Evolutionary conservation across 2,329 filamentous ascomycete species (phyloP), one percentile per base, ranked within the genome.

Genomic region (Fusarium ambrosium): DNA sequence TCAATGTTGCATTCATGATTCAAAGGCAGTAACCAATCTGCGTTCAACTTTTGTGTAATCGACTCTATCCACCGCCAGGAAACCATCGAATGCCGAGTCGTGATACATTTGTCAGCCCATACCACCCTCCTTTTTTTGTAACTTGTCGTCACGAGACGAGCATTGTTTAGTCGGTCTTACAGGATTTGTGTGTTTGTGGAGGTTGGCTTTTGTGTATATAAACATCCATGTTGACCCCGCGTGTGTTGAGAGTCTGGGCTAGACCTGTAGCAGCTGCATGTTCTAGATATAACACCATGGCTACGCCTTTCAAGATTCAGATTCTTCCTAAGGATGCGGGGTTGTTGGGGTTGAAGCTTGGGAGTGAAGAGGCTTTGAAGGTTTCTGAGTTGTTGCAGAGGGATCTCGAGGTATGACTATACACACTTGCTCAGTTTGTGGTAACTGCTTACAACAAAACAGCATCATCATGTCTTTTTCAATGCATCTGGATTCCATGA

Each of bases 401-500:
- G 67, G 95, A 98, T 79, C 88, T 97, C 73, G 89, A 91, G 84
- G 85, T 88, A 76, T 36, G 79, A 4, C 4, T n/a, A 24, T 18
- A 18, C 6, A 10, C 32, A 14, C 32, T 9, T 22, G 36, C 10
- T 58, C 24, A 11, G 22, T 29, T 55, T 4, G 14, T 59, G 20
- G 14, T 8, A 32, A 16, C 32, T 32, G 2, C 69, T 78, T 37
- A 74, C 37, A 24, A 16, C 22, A 4, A 29, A 43, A 11, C 8
- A 66, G 82, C 77, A 76, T 18, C 90, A 95, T 77, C 93, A 97
- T 79, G 92, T 95, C 68, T 97, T 92, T 84, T 97, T 95, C 87
- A 97, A 97, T 71, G 70, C 88, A 0, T 79, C 82, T 2, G 92
- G 93, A 0, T 97, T 93, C 72, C 95, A 98, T 79, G 94, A 98